Percentiles rank a stretch among this genome's conserved stretches.
Evolutionary conservation across 2,329 filamentous ascomycete species (phyloP).

Genomic region (Neofusicoccum parvum): DNA sequence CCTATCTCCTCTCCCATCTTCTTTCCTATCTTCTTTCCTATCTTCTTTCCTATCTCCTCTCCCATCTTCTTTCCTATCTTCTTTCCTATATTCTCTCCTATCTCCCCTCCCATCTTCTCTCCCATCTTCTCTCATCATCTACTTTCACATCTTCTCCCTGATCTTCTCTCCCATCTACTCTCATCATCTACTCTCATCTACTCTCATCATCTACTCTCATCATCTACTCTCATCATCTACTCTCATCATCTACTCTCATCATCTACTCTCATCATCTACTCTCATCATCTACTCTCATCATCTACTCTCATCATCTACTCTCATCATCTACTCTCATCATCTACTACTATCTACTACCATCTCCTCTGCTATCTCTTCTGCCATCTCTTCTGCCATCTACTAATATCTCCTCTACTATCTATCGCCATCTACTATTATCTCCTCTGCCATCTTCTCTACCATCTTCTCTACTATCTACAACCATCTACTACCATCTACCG

Average conservation of each 20-base stretch:
- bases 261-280: too few species aligned
- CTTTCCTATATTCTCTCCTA: background rate
- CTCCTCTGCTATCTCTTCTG: background rate
- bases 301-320: too few species aligned
- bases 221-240: too few species aligned
- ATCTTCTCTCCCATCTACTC: background rate
- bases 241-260: too few species aligned
- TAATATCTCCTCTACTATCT: background rate
- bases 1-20: background rate
- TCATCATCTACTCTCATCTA: background rate
- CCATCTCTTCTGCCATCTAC: background rate
- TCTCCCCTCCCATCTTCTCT: background rate
- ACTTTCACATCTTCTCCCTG: background rate
- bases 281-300: too few species aligned
- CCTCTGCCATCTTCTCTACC: background rate
- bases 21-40: background rate
- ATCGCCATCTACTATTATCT: too few species aligned
- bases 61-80: slow-evolving; percentile 24
- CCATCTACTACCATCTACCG: too few species aligned
- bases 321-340: too few species aligned
- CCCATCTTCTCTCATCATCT: background rate
- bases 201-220: too few species aligned
- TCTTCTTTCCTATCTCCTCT: background rate
- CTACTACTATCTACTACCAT: background rate
- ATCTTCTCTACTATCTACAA: background rate